phyloP scores from a whole-genome alignment of 106 monocot species.

The Narthecium ossifragum region DNA sequence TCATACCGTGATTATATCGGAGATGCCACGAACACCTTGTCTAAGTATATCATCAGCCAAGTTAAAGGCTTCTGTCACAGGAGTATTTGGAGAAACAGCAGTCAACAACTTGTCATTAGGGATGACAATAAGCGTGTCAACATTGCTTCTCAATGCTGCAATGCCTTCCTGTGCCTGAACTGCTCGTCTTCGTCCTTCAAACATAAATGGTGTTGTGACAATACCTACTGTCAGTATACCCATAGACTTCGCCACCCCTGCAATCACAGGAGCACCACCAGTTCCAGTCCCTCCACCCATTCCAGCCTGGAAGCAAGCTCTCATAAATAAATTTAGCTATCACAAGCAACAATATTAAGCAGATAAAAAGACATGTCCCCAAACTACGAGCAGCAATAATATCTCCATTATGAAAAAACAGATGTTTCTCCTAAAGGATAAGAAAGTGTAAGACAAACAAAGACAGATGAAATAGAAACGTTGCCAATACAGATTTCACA shows the following conservation, averaged over 20 bases:
- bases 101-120: slow-evolving; percentile 51
- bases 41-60: slow-evolving; percentile 50
- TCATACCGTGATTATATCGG: slow-evolving; percentile 44
- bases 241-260: slow-evolving; percentile 41
- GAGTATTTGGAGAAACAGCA: slow-evolving; percentile 52
- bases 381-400: no score
- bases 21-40: slow-evolving; percentile 55
- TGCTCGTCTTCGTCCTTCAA: slow-evolving; percentile 40
- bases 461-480: no score
- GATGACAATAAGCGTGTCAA: slow-evolving; percentile 39
- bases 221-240: slow-evolving; percentile 51
- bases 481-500: no score
- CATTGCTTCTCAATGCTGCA: slow-evolving; percentile 36
- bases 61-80: slow-evolving; percentile 50
- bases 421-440: no score
- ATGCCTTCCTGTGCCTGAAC: slow-evolving; percentile 53
- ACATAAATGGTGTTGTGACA: slow-evolving; percentile 46
- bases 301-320: slow-evolving; percentile 29
- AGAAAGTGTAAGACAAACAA: no score
- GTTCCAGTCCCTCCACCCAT: slow-evolving; percentile 61
- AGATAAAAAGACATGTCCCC: background rate
- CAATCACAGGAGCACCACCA: slow-evolving; percentile 45
- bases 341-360: background rate
- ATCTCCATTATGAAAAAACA: no score
- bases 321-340: background rate